These are phyloP conservation scores for Calonectria ilicicola DNA, from an alignment of 2,329 filamentous ascomycete species.

Conservation along the genomic window DNA sequence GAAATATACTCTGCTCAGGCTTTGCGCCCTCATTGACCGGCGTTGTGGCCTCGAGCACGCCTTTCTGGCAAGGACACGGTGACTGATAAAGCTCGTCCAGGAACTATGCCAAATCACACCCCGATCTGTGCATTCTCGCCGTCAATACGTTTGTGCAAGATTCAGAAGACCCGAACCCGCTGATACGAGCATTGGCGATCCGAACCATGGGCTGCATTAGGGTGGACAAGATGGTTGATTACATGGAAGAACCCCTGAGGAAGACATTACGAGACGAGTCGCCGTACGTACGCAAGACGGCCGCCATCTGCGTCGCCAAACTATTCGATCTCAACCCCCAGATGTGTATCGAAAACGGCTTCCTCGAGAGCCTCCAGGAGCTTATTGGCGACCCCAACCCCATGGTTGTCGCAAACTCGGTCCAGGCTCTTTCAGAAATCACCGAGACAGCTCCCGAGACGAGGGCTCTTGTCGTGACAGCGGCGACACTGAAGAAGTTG, in stretches of 20 bases:
- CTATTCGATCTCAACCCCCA: constrained; percentile 93
- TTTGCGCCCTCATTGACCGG: constrained; percentile 8
- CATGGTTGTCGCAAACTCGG: constrained; percentile 98
- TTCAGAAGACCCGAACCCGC: constrained; percentile 96
- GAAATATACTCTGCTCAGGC: not conserved
- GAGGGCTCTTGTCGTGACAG: constrained; percentile 84
- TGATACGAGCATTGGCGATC: constrained; percentile 94
- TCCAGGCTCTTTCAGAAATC: constrained; percentile 94
- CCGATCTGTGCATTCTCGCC: constrained; percentile 96
- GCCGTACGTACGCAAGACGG: constrained; percentile 97
- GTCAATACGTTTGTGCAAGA: constrained; percentile 99
- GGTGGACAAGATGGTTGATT: constrained; percentile 99
- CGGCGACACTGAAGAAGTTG: constrained; percentile 90
- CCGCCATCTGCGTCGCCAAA: constrained; percentile 97
- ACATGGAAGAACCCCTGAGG: constrained; percentile 97
- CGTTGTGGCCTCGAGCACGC: not conserved
- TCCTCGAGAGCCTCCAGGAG: constrained; percentile 92
- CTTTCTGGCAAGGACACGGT: constrained; percentile 21
- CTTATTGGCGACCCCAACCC: constrained; percentile 97
- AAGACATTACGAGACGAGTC: constrained; percentile 98
- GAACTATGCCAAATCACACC: constrained; percentile 99
- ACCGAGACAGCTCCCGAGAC: constrained; percentile 91
- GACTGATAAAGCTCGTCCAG: constrained; percentile 57
- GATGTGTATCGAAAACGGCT: constrained; percentile 97
- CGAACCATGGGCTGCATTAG: constrained; percentile 98